Evolutionary conservation across 441 rosid species (phyloP).

Genomic region (Gossypium lobatum): DNA sequence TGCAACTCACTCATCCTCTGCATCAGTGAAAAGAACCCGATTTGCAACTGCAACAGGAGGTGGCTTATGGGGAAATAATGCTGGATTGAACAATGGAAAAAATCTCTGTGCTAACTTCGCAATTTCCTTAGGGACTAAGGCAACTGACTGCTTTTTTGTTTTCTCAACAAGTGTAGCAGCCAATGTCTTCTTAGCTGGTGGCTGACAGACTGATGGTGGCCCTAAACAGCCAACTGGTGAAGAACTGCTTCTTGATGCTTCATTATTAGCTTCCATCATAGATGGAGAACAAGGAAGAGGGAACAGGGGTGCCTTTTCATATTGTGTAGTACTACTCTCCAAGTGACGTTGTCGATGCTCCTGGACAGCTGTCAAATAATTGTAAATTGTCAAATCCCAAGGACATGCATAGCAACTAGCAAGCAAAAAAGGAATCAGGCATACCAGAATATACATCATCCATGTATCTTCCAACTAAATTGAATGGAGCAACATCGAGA

Average conservation of each 20-base stretch:
- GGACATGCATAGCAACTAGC: constrained; percentile 6
- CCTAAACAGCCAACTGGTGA: constrained; percentile 23
- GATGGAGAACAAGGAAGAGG: constrained; percentile 40
- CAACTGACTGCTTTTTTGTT: constrained; percentile 79
- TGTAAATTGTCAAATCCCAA: constrained; percentile 16
- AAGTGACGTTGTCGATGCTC: constrained; percentile 55
- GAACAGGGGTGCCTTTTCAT: constrained; percentile 73
- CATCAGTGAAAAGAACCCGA: constrained; percentile 86
- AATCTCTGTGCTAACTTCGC: constrained; percentile 71
- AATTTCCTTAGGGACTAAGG: constrained; percentile 82
- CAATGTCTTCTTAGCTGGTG: constrained; percentile 66
- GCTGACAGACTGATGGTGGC: constrained; percentile 41
- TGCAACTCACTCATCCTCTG: constrained; percentile 91
- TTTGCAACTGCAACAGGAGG: constrained; percentile 69
- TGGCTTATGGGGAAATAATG: constrained; percentile 88
- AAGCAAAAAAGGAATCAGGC: constrained; percentile 20
- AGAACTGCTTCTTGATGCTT: constrained; percentile 29
- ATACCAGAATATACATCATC: constrained; percentile 65
- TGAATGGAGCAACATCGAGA: constrained; percentile 61
- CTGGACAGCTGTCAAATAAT: constrained; percentile 50
- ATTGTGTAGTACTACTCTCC: constrained; percentile 47
- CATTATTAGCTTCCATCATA: constrained; percentile 32
- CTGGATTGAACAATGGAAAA: constrained; percentile 55
- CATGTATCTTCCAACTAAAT: constrained; percentile 52
- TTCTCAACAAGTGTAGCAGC: constrained; percentile 86